Conservation (phyloP, 306 rosid genomes). For the Medicago ruthenica region DNA sequence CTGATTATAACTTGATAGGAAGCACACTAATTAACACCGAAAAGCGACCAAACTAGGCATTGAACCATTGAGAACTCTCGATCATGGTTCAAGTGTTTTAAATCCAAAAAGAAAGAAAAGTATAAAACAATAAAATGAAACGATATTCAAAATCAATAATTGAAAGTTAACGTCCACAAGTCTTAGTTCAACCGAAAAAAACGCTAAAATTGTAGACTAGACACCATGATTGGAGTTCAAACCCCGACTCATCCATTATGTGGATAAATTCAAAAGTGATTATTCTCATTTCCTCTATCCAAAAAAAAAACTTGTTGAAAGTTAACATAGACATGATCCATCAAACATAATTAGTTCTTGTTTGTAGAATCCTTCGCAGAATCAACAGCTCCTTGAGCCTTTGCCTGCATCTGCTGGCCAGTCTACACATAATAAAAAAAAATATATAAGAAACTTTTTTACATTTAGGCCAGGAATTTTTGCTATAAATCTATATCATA, state of each 20-base stretch:
- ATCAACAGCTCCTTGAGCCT: slow-evolving; percentile 60
- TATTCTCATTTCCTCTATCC: too few species aligned
- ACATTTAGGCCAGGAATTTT: not conserved
- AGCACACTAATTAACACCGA: not conserved
- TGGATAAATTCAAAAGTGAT: too few species aligned
- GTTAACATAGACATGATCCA: not conserved
- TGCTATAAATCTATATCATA: not conserved
- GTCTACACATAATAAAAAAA: slow-evolving; percentile 30
- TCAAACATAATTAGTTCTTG: slow-evolving; percentile 41
- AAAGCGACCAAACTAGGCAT: too few species aligned
- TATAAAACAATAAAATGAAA: not conserved
- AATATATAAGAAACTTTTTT: not conserved
- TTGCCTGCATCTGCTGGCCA: slow-evolving; percentile 54
- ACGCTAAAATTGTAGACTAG: too few species aligned
- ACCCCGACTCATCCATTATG: too few species aligned
- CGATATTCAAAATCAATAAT: not conserved
- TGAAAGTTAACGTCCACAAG: too few species aligned
- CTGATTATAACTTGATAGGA: too few species aligned
- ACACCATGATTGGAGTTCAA: too few species aligned
- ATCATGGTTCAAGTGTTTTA: too few species aligned
- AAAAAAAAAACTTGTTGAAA: not conserved
- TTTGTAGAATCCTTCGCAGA: slow-evolving; percentile 61
- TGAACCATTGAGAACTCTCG: too few species aligned
- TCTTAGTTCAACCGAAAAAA: too few species aligned
- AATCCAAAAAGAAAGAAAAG: not conserved